phyloP scores from a whole-genome alignment of 805 yeast genomes.

The Ogataea wickerhamii region DNA sequence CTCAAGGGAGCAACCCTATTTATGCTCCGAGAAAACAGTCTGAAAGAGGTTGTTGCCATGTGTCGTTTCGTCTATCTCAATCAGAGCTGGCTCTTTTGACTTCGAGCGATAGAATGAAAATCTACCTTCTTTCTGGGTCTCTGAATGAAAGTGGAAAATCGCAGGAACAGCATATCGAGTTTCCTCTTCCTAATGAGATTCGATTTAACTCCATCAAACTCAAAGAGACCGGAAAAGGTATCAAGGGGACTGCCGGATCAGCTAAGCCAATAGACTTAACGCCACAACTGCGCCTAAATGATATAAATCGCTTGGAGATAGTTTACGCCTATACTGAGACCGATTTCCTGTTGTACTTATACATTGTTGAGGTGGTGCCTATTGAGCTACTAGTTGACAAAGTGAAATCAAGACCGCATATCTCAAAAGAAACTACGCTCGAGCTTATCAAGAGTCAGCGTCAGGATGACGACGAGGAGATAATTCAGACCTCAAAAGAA shows the following conservation, averaged over 20 bases:
- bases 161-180: conserved; percentile 41
- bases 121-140: conserved; percentile 58
- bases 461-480: conserved; percentile 60
- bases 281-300: conserved; percentile 31
- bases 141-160: conserved; percentile 22
- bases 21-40: conserved; percentile 38
- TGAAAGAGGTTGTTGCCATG: conserved; percentile 42
- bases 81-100: conserved; percentile 40
- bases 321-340: conserved; percentile 56
- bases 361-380: conserved; percentile 50
- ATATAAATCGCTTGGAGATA: conserved; percentile 43
- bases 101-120: conserved; percentile 28
- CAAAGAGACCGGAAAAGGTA: conserved; percentile 61
- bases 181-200: conserved; percentile 71
- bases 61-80: conserved; percentile 41
- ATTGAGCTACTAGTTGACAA: conserved; percentile 40
- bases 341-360: conserved; percentile 51
- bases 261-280: conserved; percentile 82
- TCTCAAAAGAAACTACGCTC: conserved; percentile 47
- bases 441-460: conserved; percentile 23
- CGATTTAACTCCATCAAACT: conserved; percentile 51
- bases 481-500: conserved; percentile 58
- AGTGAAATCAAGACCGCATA: conserved; percentile 46
- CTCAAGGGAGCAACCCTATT: conserved; percentile 39
- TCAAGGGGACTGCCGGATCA: conserved; percentile 74